A percentile compares a stretch with the other conserved stretches of the same genome.
These are phyloP conservation scores for Dactylorhiza incarnata DNA, from an alignment of 106 monocot genomes.

Conservation along the genomic window DNA sequence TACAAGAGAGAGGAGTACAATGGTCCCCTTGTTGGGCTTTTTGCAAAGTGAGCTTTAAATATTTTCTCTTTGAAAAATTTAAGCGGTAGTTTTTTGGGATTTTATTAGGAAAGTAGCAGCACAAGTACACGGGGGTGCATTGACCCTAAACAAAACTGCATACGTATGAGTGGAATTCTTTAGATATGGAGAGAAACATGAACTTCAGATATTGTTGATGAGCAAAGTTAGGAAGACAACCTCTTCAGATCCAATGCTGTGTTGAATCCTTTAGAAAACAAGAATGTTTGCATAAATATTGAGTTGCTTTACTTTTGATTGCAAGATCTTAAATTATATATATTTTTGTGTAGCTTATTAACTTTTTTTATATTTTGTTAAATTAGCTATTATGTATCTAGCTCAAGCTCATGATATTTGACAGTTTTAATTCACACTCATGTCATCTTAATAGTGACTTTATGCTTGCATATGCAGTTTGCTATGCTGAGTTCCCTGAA, in stretches of 20 bases:
- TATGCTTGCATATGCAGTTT: constrained; percentile 36
- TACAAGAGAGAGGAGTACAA: too few relatives aligned
- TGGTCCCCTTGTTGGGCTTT: too few relatives aligned
- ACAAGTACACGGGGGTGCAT: too few relatives aligned
- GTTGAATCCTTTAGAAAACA: not conserved
- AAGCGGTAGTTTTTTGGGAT: too few relatives aligned
- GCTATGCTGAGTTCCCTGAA: constrained; percentile 53
- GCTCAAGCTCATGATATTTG: not conserved
- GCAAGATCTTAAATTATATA: not conserved
- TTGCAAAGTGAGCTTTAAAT: not conserved
- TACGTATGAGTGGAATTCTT: too few relatives aligned
- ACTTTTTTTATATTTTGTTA: not conserved
- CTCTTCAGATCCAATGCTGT: too few relatives aligned
- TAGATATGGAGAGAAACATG: too few relatives aligned
- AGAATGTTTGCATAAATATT: not conserved
- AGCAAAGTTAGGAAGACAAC: too few relatives aligned
- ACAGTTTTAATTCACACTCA: not conserved
- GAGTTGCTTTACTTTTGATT: not conserved
- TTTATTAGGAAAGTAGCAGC: too few relatives aligned
- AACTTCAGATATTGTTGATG: too few relatives aligned
- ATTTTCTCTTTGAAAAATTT: constrained; percentile 1
- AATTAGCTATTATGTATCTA: not conserved
- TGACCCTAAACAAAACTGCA: too few relatives aligned
- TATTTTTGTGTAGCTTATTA: not conserved
- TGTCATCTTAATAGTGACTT: not conserved